Evolutionary conservation across 2,329 filamentous ascomycete genomes (phyloP), one percentile per base, ranked within the genome.

Genomic region (Penicillium hordei): DNA sequence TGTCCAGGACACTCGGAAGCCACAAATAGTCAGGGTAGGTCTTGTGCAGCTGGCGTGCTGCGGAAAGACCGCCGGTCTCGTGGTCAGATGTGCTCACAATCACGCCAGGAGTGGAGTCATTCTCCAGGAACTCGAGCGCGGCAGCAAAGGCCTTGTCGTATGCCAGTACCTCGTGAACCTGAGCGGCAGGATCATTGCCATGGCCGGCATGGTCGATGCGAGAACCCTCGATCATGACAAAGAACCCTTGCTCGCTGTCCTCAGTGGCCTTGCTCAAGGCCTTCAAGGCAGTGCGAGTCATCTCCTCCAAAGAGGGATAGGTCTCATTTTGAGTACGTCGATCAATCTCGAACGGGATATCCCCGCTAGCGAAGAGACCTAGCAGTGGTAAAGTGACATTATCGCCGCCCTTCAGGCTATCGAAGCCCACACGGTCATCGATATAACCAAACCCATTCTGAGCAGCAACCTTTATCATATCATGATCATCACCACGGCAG

Each of bases 221-320:
- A 68, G 91, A 96, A 5, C 93, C 94, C 76, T 99, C 94, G 60
- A 99, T 95, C 93, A 99, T 96, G 67, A 99, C 81, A 77, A 99
- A 99, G 81, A 97, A 99, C 5, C 94, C 94, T 75, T 95, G 87
- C 42, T 97, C 91, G 61, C 85, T 91, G 70, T 93, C 82, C 69
- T 85, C 82, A 0, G 94, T 97, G 0, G 93, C 94, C 58, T 87
- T 86, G 61, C 89, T 89, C 25, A 99, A 83, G 1, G 90, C 87
- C 15, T 83, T 85, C 60, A 99, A 80, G 1, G 94, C 93, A 17
- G 90, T 91, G 65, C 83, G 82, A 9, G 93, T 86, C 92, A 97
- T 97, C 76, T 97, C 93, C 71, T 90, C 89, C 40, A 99, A 80
- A 17, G 91, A 93, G 4, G 94, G 94, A 71, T 96, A 97, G 31